Conservation (phyloP, 2,329 filamentous ascomycete species). For the Hymenoscyphus infarciens region DNA sequence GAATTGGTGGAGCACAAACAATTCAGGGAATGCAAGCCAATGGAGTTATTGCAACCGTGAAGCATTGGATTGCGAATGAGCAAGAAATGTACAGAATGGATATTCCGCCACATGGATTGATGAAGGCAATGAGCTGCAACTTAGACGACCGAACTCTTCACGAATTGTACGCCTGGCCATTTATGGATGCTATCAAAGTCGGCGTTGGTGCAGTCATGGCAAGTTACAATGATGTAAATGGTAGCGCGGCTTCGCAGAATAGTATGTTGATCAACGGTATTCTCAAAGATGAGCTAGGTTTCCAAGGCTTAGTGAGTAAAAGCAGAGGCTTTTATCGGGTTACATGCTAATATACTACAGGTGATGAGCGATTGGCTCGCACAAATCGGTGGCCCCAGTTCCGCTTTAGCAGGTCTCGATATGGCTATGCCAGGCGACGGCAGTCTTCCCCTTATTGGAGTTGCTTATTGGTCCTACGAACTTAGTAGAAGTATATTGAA, state of each 20-base stretch:
- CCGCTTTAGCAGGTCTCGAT: conserved; percentile 60
- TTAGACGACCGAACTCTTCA: conserved; percentile 59
- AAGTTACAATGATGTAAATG: conserved; percentile 68
- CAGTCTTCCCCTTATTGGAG: conserved; percentile 48
- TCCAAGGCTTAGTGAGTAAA: conserved; percentile 50
- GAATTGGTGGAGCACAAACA: conserved; percentile 46
- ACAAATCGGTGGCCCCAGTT: conserved; percentile 56
- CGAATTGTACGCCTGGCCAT: conserved; percentile 59
- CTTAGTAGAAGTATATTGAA: conserved; percentile 53
- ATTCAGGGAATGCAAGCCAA: conserved; percentile 55
- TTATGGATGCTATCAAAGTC: conserved; percentile 56
- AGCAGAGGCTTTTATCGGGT: background rate
- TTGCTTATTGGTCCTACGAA: conserved; percentile 51
- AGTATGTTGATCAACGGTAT: conserved; percentile 65
- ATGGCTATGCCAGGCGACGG: conserved; percentile 68
- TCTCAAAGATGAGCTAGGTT: conserved; percentile 70
- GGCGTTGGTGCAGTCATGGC: conserved; percentile 83
- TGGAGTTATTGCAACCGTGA: conserved; percentile 54
- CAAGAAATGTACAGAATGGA: conserved; percentile 35
- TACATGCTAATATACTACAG: background rate
- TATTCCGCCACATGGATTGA: conserved; percentile 32
- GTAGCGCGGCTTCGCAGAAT: conserved; percentile 64
- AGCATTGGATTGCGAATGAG: conserved; percentile 55
- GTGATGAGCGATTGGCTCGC: conserved; percentile 69
- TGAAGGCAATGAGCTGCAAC: conserved; percentile 41